phyloP scores from a whole-genome alignment of 1,284 basidiomycete genomes.

The Puccinia sorghi region DNA sequence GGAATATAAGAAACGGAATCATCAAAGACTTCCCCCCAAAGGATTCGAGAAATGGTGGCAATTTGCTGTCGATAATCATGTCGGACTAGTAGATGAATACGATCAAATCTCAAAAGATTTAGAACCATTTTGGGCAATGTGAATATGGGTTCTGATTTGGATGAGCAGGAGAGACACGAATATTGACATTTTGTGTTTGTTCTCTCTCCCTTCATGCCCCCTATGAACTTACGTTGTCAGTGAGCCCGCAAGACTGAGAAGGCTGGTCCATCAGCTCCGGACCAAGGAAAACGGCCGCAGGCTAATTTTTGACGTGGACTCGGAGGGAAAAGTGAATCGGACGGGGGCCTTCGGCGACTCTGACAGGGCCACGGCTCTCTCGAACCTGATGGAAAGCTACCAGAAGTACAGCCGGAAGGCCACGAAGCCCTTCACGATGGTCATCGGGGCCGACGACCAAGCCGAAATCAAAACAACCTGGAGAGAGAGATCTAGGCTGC shows the following conservation, averaged over 20 bases:
- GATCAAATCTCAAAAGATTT: slow-evolving; percentile 55
- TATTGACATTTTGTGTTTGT: not conserved
- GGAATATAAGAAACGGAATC: slow-evolving; percentile 60
- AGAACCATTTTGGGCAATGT: slow-evolving; percentile 52
- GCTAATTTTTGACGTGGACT: slow-evolving; percentile 16
- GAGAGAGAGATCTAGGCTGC: slow-evolving; percentile 58
- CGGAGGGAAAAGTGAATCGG: slow-evolving; percentile 6
- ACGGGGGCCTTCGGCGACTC: slow-evolving; percentile 15
- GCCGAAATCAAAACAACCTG: slow-evolving; percentile 61
- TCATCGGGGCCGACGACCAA: slow-evolving; percentile 58
- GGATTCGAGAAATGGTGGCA: slow-evolving; percentile 53
- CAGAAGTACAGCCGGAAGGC: slow-evolving; percentile 19
- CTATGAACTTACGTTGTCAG: not conserved
- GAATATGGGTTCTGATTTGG: not conserved
- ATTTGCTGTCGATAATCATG: slow-evolving; percentile 54
- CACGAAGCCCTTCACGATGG: slow-evolving; percentile 4
- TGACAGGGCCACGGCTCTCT: slow-evolving; percentile 9
- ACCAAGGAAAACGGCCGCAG: not conserved
- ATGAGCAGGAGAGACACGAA: not conserved
- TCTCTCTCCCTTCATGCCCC: not conserved
- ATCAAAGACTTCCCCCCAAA: slow-evolving; percentile 52
- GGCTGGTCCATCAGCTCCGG: slow-evolving; percentile 5
- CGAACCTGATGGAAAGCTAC: slow-evolving; percentile 17
- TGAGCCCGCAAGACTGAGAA: slow-evolving; percentile 18
- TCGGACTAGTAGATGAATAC: slow-evolving; percentile 57